Conservation (phyloP, 768 basidiomycete genomes). For the Lactarius hatsudake region DNA sequence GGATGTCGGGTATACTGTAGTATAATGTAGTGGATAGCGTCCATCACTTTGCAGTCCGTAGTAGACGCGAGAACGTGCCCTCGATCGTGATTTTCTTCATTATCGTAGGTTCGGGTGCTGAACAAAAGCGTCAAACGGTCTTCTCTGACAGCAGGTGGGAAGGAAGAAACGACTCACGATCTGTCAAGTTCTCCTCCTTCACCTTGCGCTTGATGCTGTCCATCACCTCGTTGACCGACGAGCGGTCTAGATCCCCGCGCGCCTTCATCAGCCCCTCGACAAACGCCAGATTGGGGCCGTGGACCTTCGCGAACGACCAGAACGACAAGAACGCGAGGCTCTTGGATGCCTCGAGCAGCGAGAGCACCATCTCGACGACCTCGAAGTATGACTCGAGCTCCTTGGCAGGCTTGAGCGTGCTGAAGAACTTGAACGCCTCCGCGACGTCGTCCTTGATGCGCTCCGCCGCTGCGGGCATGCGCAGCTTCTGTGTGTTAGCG, state of each 20-base stretch:
- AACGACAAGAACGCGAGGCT: slow-evolving; percentile 90
- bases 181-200: slow-evolving; percentile 79
- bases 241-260: slow-evolving; percentile 88
- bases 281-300: slow-evolving; percentile 90
- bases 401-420: slow-evolving; percentile 66
- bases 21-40: background rate
- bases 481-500: slow-evolving; percentile 78
- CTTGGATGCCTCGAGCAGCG: slow-evolving; percentile 81
- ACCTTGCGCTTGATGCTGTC: slow-evolving; percentile 90
- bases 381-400: slow-evolving; percentile 84
- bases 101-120: slow-evolving; percentile 80
- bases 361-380: slow-evolving; percentile 78
- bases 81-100: slow-evolving; percentile 88
- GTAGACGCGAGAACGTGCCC: slow-evolving; percentile 70
- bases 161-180: slow-evolving; percentile 55
- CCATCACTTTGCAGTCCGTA: slow-evolving; percentile 40
- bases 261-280: slow-evolving; percentile 89
- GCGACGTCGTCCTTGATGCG: slow-evolving; percentile 80
- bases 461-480: slow-evolving; percentile 81
- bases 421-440: slow-evolving; percentile 78
- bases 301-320: slow-evolving; percentile 89
- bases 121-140: background rate
- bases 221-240: slow-evolving; percentile 85
- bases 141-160: background rate
- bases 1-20: background rate